These are phyloP conservation scores for Parathielavia appendiculata DNA, from an alignment of 495 filamentous ascomycete species.

Conservation along the genomic window DNA sequence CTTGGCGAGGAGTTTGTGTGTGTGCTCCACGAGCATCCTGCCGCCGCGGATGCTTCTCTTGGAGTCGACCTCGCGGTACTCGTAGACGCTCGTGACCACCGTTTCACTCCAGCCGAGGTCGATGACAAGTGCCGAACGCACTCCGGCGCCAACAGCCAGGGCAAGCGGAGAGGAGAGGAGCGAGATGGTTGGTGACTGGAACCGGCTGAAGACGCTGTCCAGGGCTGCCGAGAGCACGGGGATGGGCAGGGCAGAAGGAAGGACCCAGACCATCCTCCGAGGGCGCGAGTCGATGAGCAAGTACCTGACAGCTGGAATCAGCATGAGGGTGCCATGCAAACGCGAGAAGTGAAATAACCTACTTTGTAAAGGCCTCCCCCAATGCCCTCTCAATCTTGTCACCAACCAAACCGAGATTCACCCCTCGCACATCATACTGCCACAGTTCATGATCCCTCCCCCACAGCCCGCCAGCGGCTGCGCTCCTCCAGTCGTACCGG, in stretches of 20 bases:
- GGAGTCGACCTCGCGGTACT: conserved; percentile 72
- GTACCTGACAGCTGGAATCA: conserved; percentile 42
- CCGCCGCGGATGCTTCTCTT: conserved; percentile 68
- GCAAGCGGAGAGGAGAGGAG: conserved; percentile 70
- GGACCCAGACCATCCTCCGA: conserved; percentile 61
- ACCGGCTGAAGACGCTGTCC: conserved; percentile 69
- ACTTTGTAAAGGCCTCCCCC: conserved; percentile 79
- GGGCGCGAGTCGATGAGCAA: conserved; percentile 73
- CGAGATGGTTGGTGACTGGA: conserved; percentile 75
- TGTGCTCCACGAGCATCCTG: conserved; percentile 61
- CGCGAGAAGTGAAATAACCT: conserved; percentile 2
- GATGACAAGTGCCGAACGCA: conserved; percentile 74
- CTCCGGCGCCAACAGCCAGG: conserved; percentile 68
- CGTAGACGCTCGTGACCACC: conserved; percentile 73
- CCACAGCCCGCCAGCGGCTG: conserved; percentile 53
- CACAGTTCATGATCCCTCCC: conserved; percentile 73
- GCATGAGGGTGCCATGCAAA: background rate
- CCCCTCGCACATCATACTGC: conserved; percentile 62
- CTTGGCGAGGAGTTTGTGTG: conserved; percentile 56
- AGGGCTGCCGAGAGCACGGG: conserved; percentile 69
- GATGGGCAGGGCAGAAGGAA: conserved; percentile 75
- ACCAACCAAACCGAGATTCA: conserved; percentile 73
- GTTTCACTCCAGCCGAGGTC: conserved; percentile 93
- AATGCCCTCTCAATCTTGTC: conserved; percentile 85
- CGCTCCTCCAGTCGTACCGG: conserved; percentile 41